Conservation (phyloP, 2,329 filamentous ascomycete species). For the Verticillium zaregamsianum region DNA sequence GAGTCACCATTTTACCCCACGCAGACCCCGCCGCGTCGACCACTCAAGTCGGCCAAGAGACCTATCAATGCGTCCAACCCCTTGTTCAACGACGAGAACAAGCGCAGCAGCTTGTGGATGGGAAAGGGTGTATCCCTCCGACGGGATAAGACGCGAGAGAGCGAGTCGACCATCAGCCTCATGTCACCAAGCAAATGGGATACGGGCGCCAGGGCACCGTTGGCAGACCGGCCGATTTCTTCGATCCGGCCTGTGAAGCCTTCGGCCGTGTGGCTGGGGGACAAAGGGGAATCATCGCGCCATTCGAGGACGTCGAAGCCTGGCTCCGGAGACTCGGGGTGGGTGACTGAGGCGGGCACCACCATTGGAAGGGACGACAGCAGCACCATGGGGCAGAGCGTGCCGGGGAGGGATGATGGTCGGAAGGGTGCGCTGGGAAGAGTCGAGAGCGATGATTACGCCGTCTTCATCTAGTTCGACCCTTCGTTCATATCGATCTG, state of each 20-base stretch:
- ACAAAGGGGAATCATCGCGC: constrained; percentile 7
- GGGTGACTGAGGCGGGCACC: constrained; percentile 12
- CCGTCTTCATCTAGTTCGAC: background rate
- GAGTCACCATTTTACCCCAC: constrained; percentile 8
- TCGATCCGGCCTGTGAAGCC: constrained; percentile 3
- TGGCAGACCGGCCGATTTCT: constrained; percentile 3
- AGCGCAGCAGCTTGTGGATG: constrained; percentile 2
- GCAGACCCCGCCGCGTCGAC: constrained; percentile 7
- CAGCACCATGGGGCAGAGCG: background rate
- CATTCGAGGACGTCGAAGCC: constrained; percentile 4
- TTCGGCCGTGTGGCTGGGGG: constrained; percentile 3
- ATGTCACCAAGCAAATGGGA: constrained; percentile 8
- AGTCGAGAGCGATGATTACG: background rate
- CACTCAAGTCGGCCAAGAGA: constrained; percentile 11
- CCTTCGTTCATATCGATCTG: background rate
- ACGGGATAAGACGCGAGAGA: background rate
- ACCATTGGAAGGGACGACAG: background rate
- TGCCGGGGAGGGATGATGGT: background rate
- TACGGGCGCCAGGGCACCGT: constrained; percentile 2
- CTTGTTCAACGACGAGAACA: background rate
- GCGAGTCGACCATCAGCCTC: constrained; percentile 6
- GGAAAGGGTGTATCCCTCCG: constrained; percentile 1
- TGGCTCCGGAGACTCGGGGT: constrained; percentile 11
- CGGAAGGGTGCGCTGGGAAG: background rate
- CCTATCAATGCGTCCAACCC: background rate